phyloP scores from a whole-genome alignment of 257 asterid species.

The Plantago major region DNA sequence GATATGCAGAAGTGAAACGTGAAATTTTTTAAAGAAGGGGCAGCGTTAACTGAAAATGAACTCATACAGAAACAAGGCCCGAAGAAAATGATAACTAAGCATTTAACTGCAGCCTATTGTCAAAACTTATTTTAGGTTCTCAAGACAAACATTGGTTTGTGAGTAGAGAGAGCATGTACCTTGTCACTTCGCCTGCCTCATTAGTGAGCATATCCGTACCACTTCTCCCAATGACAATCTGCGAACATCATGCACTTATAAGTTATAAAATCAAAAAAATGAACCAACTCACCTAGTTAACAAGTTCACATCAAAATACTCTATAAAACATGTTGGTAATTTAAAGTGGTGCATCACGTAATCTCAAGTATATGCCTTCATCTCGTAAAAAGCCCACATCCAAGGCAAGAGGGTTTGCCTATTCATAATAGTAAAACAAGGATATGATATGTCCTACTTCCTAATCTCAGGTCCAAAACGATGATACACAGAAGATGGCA shows the following conservation, averaged over 20 bases:
- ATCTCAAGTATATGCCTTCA: too few relatives aligned
- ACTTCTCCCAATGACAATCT: conserved; percentile 93
- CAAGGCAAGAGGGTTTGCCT: too few relatives aligned
- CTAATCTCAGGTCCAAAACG: too few relatives aligned
- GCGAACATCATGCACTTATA: conserved; percentile 17
- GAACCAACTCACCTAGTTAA: too few relatives aligned
- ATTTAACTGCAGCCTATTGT: neutral
- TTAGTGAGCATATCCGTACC: conserved; percentile 95
- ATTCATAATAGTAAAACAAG: too few relatives aligned
- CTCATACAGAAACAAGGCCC: neutral
- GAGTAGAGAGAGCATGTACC: conserved; percentile 34
- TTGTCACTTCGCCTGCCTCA: conserved; percentile 97
- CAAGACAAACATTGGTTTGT: neutral
- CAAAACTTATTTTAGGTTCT: neutral
- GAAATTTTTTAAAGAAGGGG: neutral
- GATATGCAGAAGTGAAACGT: neutral
- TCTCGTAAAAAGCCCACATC: too few relatives aligned
- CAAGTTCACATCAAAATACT: too few relatives aligned
- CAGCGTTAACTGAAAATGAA: conserved; percentile 6
- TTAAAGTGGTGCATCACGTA: too few relatives aligned
- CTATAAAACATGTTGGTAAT: too few relatives aligned
- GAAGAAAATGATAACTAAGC: conserved; percentile 1
- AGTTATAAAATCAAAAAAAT: too few relatives aligned
- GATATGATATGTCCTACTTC: too few relatives aligned
- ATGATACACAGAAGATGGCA: too few relatives aligned